Base-by-base conservation (phyloP, 164 flowering plant genomes). In the Cinnamomum micranthum region DNA sequence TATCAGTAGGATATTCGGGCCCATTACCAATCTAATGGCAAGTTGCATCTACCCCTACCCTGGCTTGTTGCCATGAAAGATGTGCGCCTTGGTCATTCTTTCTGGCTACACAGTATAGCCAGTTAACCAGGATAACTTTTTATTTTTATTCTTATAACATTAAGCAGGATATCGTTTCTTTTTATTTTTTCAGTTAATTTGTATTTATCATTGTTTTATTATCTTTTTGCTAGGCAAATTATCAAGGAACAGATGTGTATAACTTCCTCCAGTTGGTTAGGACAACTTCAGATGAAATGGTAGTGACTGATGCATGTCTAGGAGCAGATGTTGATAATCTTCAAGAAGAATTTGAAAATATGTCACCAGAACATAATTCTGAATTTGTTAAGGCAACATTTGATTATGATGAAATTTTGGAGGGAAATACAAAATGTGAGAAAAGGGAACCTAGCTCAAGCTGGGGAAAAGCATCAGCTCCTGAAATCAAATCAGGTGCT, bases 231-330 rank as follows among this genome's bases (percentile, higher is more conserved):
- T 25, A 55, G 63, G 35, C 52, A 67, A 47, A 41, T 41, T n/a
- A 27, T 33, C 71, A 23, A 66, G 68, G 55, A 47, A 69, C 80
- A 13, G 97, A 95, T 86, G 90, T 90, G 1, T 91, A 86, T 76
- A 78, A 81, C 75, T 92, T 92, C 70, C 95, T 95, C n/a, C 88
- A 88, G 50, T 74, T 92, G 87, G 89, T 91, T 35, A 85, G 82
- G 50, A 66, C 84, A 47, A 55, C 76, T 65, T 59, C 87, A 12
- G 72, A 69, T 72, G 86, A 66, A 68, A 83, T 58, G 68, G 88
- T 75, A 28, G 24, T 74, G 14, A 74, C 55, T 68, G 81, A 86
- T 68, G 84, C 77, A 33, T 91, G 93, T 73, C 82, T 91, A 4
- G 97, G 97, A 64, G 83, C 69, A 12, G 97, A 90, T 31, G 58